Evolutionary conservation across 495 filamentous ascomycete genomes (phyloP), one percentile per base, ranked within the genome.

Genomic region (Acidomyces sp.): DNA sequence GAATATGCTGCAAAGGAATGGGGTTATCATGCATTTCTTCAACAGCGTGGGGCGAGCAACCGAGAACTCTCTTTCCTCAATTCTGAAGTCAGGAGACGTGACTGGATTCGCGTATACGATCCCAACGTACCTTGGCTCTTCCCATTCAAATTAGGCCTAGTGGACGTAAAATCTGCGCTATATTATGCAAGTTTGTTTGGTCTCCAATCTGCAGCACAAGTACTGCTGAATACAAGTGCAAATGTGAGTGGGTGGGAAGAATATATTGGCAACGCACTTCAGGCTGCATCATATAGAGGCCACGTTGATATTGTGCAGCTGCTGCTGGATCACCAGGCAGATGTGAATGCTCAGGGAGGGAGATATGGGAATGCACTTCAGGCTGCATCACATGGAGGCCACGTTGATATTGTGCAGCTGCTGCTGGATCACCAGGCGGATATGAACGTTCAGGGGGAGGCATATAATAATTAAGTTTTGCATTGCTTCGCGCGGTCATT

Each of bases 221-320:
- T 15, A n/a, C 34, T 54, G 3, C 30, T 51, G 6, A 31, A 28
- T 13, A 19, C 0, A 2, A 38, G 32, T 3, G 26, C 44, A 32
- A 36, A 47, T 12, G 33, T 53, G 26, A 44, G 52, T 27, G 46
- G 43, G 4, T 24, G 52, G 30, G 51, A 34, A 11, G 50, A 47
- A 6, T 0, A 35, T 2, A 43, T 48, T 28, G 55, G 55, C 38
- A 57, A 36, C 34, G 54, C 55, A 10, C 51, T 58, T 0, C 46
- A 51, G 41, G 51, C 41, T 10, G 52, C 49, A 4, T 48, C 41
- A 30, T 3, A 3, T 11, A 11, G 15, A 34, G 52, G 49, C 18
- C 31, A 52, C 37, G 18, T 23, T 25, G 32, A 38, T 12, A 24
- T 52, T 7, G 35, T 52, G 19, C 25, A 43, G 26, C 24, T 52